Evolutionary conservation across 2,329 filamentous ascomycete genomes (phyloP), one percentile per base, ranked within the genome.

Genomic region (Monilinia fructicola): DNA sequence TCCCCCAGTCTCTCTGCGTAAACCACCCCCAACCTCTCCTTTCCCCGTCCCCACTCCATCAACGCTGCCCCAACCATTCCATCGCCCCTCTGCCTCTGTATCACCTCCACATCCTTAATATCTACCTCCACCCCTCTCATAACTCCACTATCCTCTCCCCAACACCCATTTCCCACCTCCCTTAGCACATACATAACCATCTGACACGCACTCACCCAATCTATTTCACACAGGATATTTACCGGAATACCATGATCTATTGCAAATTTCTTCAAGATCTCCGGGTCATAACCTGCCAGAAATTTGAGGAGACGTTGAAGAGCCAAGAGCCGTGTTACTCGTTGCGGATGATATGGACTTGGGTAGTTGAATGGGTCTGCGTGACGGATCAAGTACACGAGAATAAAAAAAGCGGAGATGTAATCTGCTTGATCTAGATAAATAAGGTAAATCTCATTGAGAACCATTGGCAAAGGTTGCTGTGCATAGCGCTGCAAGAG

Each of bases 271-370:
- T 18, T 11, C 2, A 60, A 11, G 1, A 38, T 48, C 68, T 71
- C 46, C 67, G 70, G 11, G 76, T 70, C 44, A 70, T 75, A 26
- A 74, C 81, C 78, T 0, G 81, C 81, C 0, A 82, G 83, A 67
- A 83, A 80, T 67, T 81, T 79, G 7, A 87, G 74, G 2, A 86
- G 76, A 68, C 84, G 84, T 54, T 81, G 81, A 21, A 87, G 76
- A 55, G 81, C 78, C 63, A 85, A 77, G 14, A 86, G 73, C 14
- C 81, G 80, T 72, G 84, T 84, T 38, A 85, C 77, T 31, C 86
- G 78, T 35, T 79, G 77, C 0, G 80, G 79, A 56, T 82, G 79
- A 71, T 85, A 85, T 0, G 84, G 82, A 65, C 81, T 79, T 16
- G 81, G 77, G 63, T 80, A 78, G 53, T 80, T 81, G 72, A 82